Percentiles rank a stretch among this genome's conserved stretches.
Evolutionary conservation across 2,329 filamentous ascomycete species (phyloP).

Genomic region (Gyromitra esculenta): DNA sequence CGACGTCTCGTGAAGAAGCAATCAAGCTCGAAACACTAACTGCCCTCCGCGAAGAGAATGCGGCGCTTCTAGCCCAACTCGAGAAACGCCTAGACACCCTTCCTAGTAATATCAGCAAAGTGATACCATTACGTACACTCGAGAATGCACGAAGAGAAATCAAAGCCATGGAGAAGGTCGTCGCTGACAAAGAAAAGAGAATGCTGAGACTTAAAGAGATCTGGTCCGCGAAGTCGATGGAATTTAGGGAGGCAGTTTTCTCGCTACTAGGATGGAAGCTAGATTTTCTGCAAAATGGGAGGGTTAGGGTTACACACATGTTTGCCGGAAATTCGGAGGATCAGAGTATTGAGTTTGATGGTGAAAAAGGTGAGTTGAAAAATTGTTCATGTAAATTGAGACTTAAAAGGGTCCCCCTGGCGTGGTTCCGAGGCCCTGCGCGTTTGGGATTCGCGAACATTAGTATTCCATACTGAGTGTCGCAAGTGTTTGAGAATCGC

Average conservation of each 20-base stretch:
- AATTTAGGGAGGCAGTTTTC: conserved; percentile 95
- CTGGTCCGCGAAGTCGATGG: conserved; percentile 86
- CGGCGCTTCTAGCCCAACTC: conserved; percentile 79
- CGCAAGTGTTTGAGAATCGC: background rate
- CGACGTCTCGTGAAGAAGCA: conserved; percentile 83
- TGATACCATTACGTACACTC: conserved; percentile 80
- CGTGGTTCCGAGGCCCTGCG: conserved; percentile 2
- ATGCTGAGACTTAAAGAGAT: conserved; percentile 89
- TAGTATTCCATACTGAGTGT: background rate
- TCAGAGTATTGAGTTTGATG: conserved; percentile 70
- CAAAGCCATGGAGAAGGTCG: conserved; percentile 73
- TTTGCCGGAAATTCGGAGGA: conserved; percentile 72
- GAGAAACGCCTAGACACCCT: conserved; percentile 62
- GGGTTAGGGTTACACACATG: conserved; percentile 79
- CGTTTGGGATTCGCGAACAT: background rate
- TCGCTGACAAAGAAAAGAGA: conserved; percentile 78
- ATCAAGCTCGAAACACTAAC: conserved; percentile 83
- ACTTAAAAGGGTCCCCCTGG: conserved; percentile 67
- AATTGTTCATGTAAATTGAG: conserved; percentile 57
- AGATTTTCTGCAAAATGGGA: conserved; percentile 95
- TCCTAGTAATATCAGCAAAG: conserved; percentile 63
- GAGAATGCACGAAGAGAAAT: conserved; percentile 79
- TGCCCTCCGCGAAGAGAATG: conserved; percentile 83
- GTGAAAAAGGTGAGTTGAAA: conserved; percentile 57
- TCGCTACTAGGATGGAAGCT: conserved; percentile 93